phyloP scores from a whole-genome alignment of 176 grass and related monocot species.

The Carex cristatella region DNA sequence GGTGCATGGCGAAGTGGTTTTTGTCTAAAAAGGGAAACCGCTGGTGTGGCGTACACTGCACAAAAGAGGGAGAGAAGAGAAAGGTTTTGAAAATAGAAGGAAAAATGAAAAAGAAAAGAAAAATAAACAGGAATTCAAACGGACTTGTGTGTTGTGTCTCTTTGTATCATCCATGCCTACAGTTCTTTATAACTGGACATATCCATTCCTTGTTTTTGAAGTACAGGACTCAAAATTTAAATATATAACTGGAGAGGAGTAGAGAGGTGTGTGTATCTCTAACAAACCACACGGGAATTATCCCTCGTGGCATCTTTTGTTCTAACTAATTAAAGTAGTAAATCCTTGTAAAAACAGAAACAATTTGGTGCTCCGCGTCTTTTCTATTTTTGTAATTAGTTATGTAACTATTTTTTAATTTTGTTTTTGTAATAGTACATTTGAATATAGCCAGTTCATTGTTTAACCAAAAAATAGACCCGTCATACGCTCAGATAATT shows the following conservation, averaged over 20 bases:
- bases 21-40: neutral
- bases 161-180: neutral
- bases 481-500: no score
- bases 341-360: neutral
- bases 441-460: no score
- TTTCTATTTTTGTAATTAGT: neutral
- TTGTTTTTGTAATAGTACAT: no score
- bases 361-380: neutral
- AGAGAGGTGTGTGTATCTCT: neutral
- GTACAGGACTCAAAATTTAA: neutral
- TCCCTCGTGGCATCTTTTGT: neutral
- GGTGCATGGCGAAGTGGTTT: neutral
- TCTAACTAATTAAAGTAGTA: neutral
- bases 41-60: neutral
- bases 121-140: conserved; percentile 8
- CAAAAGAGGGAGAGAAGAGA: conserved; percentile 1
- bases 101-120: neutral
- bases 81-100: neutral
- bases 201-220: neutral
- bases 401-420: neutral
- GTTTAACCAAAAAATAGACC: no score
- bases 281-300: conserved; percentile 5
- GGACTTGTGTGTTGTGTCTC: neutral
- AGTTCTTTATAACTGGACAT: neutral
- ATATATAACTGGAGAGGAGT: neutral